These are phyloP conservation scores for Leccinum idahoense DNA, from an alignment of 1,284 basidiomycete species.

Conservation along the genomic window DNA sequence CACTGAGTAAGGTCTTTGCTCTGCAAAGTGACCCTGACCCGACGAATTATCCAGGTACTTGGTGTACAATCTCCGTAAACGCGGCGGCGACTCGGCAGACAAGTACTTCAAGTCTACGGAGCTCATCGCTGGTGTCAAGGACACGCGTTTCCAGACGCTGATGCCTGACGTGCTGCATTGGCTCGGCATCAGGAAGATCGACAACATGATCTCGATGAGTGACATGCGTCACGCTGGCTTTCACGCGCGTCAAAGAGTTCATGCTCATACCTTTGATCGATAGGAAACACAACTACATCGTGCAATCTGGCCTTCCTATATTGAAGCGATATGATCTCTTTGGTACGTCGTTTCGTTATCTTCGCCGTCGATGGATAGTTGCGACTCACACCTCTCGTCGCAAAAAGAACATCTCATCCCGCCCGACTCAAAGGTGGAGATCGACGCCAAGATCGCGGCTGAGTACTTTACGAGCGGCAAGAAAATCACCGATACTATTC, in stretches of 20 bases:
- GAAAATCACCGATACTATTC: constrained; percentile 45
- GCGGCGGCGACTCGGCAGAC: constrained; percentile 87
- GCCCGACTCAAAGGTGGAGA: constrained; percentile 91
- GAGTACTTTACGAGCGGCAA: constrained; percentile 86
- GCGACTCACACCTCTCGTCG: constrained; percentile 2
- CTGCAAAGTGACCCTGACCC: background rate
- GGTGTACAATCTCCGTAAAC: constrained; percentile 93
- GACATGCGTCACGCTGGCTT: constrained; percentile 52
- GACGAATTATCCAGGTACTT: constrained; percentile 53
- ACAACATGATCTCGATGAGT: constrained; percentile 90
- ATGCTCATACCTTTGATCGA: background rate
- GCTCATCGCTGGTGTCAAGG: constrained; percentile 91
- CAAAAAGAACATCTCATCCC: constrained; percentile 73
- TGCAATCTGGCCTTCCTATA: constrained; percentile 84
- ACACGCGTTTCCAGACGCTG: constrained; percentile 91
- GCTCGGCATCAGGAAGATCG: constrained; percentile 87
- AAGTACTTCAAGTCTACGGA: constrained; percentile 95
- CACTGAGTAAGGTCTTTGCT: constrained; percentile 46
- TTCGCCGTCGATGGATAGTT: background rate
- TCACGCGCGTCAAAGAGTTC: background rate
- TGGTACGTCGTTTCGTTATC: constrained; percentile 34
- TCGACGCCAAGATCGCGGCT: constrained; percentile 90
- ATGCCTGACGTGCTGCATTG: constrained; percentile 94
- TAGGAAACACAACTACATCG: constrained; percentile 93
- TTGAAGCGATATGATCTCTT: constrained; percentile 81